Evolutionary conservation across 2,329 filamentous ascomycete genomes (phyloP).

Genomic region (Taxawa tesnikishii): DNA sequence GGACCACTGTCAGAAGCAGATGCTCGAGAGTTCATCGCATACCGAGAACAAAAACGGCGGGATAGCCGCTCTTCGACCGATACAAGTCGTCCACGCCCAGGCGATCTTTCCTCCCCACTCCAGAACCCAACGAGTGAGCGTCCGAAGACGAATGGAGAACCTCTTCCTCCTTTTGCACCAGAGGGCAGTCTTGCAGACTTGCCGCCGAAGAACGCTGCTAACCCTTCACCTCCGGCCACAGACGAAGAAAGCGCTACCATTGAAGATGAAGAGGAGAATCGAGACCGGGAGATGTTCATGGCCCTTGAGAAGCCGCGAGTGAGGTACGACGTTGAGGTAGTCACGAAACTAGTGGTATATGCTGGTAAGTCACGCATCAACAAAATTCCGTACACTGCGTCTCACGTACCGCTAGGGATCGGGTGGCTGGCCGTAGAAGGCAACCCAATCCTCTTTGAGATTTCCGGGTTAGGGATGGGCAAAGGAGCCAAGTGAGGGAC

Average conservation of each 20-base stretch:
- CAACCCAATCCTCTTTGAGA: constrained; percentile 55
- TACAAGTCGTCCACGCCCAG: constrained; percentile 7
- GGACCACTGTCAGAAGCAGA: constrained; percentile 94
- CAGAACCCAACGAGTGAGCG: neutral
- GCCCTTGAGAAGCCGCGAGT: constrained; percentile 76
- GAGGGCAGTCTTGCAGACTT: neutral
- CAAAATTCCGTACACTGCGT: constrained; percentile 1
- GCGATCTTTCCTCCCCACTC: neutral
- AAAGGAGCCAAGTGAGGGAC: too few species aligned
- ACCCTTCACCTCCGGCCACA: constrained; percentile 5
- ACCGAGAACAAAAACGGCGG: constrained; percentile 59
- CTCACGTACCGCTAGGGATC: constrained; percentile 47
- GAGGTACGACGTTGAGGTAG: constrained; percentile 94
- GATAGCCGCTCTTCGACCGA: constrained; percentile 39
- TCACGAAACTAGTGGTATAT: constrained; percentile 94
- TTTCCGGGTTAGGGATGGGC: constrained; percentile 4
- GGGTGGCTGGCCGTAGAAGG: constrained; percentile 66
- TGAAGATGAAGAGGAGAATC: constrained; percentile 24
- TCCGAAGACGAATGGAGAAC: neutral
- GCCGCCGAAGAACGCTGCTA: neutral
- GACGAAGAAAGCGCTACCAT: constrained; percentile 9
- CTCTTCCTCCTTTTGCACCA: neutral
- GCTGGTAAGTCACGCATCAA: constrained; percentile 48
- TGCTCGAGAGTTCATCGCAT: constrained; percentile 88
- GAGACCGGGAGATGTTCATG: constrained; percentile 61